Conservation (phyloP, 768 basidiomycete species). For the Boletus patriciae region DNA sequence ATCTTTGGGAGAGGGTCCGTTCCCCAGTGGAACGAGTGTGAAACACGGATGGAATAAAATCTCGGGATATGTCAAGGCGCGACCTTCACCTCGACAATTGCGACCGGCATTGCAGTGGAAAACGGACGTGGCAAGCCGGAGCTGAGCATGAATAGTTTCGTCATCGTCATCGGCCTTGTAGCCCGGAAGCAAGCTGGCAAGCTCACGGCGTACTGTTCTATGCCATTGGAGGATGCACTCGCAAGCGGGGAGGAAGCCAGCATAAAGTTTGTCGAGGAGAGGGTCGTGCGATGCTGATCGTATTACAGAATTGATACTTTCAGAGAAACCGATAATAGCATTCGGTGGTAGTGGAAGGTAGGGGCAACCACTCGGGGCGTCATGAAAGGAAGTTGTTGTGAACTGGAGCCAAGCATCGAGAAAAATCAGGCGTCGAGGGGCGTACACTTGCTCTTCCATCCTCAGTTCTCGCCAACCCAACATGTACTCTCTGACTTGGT, state of each 20-base stretch:
- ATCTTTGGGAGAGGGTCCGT: slow-evolving; percentile 16
- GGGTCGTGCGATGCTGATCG: slow-evolving; percentile 12
- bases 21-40: slow-evolving; percentile 5
- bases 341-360: slow-evolving; percentile 30
- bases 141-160: slow-evolving; percentile 17
- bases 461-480: slow-evolving; percentile 32
- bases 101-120: slow-evolving; percentile 22
- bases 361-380: slow-evolving; percentile 11
- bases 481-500: slow-evolving; percentile 29
- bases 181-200: slow-evolving; percentile 28
- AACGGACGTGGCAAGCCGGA: slow-evolving; percentile 31
- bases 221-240: slow-evolving; percentile 29
- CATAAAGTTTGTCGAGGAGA: slow-evolving; percentile 17
- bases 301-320: slow-evolving; percentile 26
- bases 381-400: slow-evolving; percentile 13
- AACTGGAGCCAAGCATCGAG: slow-evolving; percentile 29
- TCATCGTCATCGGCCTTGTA: slow-evolving; percentile 19
- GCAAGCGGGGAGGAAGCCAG: slow-evolving; percentile 16
- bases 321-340: slow-evolving; percentile 26
- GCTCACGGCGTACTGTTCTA: slow-evolving; percentile 23
- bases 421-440: slow-evolving; percentile 26
- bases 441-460: slow-evolving; percentile 31
- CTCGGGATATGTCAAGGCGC: slow-evolving; percentile 24
- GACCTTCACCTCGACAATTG: slow-evolving; percentile 15
- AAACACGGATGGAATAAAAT: slow-evolving; percentile 33